Evolutionary conservation across 169 alveolate species (phyloP).

Genomic region (Neospora caninum): DNA sequence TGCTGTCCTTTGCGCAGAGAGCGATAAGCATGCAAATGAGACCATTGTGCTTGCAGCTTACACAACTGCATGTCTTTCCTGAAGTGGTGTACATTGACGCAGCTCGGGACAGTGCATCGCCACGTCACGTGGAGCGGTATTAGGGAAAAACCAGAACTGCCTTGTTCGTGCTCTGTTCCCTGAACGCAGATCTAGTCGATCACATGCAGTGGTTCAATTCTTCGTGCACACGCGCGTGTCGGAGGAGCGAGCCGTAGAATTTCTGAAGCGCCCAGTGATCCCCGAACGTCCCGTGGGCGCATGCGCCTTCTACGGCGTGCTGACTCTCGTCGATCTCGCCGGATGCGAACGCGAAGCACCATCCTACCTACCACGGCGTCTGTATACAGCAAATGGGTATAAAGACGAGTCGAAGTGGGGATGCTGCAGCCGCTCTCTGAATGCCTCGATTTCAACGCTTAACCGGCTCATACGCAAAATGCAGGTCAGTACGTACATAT

Average conservation of each 20-base stretch:
- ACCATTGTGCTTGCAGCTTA: too few species aligned
- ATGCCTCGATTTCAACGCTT: conserved; percentile 43
- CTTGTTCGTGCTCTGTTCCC: neutral
- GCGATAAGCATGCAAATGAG: too few species aligned
- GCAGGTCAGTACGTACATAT: conserved; percentile 29
- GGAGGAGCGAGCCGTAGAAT: neutral
- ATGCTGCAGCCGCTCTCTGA: conserved; percentile 11
- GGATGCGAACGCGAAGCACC: conserved; percentile 51
- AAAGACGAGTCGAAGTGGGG: neutral
- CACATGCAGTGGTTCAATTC: conserved; percentile 60
- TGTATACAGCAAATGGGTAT: neutral
- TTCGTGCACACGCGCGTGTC: conserved; percentile 24
- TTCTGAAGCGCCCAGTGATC: neutral
- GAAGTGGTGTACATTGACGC: too few species aligned
- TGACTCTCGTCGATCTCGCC: conserved; percentile 59
- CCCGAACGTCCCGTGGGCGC: neutral
- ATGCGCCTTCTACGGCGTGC: conserved; percentile 18
- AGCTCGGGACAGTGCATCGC: too few species aligned
- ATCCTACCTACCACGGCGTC: neutral
- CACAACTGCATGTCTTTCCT: too few species aligned
- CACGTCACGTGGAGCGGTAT: too few species aligned
- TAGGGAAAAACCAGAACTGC: neutral
- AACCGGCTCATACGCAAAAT: conserved; percentile 56
- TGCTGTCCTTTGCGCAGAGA: too few species aligned
- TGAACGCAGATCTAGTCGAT: conserved; percentile 42